Conservation (phyloP, 2,329 filamentous ascomycete species). For the Botryosphaeria dothidea region DNA sequence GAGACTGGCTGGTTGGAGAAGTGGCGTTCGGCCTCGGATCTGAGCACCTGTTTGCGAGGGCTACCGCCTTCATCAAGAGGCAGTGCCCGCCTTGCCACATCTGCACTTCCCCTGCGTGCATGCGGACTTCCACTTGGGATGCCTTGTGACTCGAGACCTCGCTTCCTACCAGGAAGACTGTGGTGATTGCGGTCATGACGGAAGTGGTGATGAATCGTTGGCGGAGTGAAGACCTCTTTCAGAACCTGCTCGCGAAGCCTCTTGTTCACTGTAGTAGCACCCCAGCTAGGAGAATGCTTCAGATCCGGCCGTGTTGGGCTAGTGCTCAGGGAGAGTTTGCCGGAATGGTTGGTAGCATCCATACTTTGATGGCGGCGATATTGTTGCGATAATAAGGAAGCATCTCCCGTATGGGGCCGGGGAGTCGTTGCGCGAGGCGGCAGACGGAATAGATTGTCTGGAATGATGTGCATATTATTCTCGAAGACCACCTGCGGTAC, state of each 20-base stretch:
- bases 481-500: slow-evolving; percentile 91
- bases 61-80: slow-evolving; percentile 5
- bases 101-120: slow-evolving; percentile 40
- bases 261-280: slow-evolving; percentile 87
- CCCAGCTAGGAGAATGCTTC: slow-evolving; percentile 67
- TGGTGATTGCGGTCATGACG: slow-evolving; percentile 55
- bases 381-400: slow-evolving; percentile 33
- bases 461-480: slow-evolving; percentile 91
- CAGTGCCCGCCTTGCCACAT: slow-evolving; percentile 27
- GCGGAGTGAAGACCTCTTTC: slow-evolving; percentile 85
- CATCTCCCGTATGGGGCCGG: slow-evolving; percentile 25
- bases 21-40: slow-evolving; percentile 40
- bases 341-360: slow-evolving; percentile 23
- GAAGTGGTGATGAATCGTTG: slow-evolving; percentile 74
- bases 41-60: slow-evolving; percentile 43
- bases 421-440: slow-evolving; percentile 47
- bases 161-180: slow-evolving; percentile 16
- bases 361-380: slow-evolving; percentile 39
- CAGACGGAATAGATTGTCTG: slow-evolving; percentile 75
- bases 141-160: not conserved
- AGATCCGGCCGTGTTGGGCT: slow-evolving; percentile 42
- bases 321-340: slow-evolving; percentile 23
- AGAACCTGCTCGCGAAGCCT: slow-evolving; percentile 87
- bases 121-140: slow-evolving; percentile 23
- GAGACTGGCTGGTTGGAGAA: not conserved